phyloP scores from a whole-genome alignment of 345 rosid species.

The Camelina hispida region DNA sequence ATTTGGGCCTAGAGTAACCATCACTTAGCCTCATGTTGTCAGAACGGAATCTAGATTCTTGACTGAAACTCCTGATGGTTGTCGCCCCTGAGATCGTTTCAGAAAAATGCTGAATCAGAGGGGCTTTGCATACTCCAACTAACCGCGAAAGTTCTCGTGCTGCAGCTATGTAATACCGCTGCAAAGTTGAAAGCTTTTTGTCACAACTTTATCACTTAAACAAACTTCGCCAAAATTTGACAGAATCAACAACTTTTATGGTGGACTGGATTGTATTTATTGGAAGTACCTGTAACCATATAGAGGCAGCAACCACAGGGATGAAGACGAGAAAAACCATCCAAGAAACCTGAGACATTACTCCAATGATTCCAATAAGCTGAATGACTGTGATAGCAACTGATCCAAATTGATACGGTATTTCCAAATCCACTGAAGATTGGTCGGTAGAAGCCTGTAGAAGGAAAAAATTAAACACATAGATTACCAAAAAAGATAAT shows the following conservation, averaged over 20 bases:
- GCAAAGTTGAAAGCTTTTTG: constrained; percentile 38
- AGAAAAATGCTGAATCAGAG: constrained; percentile 81
- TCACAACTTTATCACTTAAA: constrained; percentile 4
- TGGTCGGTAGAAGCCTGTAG: constrained; percentile 87
- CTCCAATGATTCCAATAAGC: constrained; percentile 68
- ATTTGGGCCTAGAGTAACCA: constrained; percentile 68
- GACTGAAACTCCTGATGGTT: constrained; percentile 84
- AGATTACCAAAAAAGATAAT: constrained; percentile 2
- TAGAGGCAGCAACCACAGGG: constrained; percentile 62
- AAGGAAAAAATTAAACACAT: neutral
- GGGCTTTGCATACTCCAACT: constrained; percentile 82
- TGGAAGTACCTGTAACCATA: constrained; percentile 81
- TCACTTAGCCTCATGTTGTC: constrained; percentile 67
- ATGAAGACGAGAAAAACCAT: constrained; percentile 73
- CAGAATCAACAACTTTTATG: constrained; percentile 18
- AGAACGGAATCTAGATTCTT: constrained; percentile 67
- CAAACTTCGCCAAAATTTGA: neutral
- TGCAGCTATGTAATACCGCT: constrained; percentile 72
- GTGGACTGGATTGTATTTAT: neutral
- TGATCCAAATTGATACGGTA: constrained; percentile 54
- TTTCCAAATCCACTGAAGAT: constrained; percentile 59
- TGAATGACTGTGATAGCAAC: constrained; percentile 60
- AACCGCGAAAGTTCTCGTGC: constrained; percentile 79
- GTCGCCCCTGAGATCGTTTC: constrained; percentile 81
- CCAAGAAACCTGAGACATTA: constrained; percentile 89